phyloP scores from a whole-genome alignment of 2,329 filamentous ascomycete genomes.

The Simplicillium aogashimaense region DNA sequence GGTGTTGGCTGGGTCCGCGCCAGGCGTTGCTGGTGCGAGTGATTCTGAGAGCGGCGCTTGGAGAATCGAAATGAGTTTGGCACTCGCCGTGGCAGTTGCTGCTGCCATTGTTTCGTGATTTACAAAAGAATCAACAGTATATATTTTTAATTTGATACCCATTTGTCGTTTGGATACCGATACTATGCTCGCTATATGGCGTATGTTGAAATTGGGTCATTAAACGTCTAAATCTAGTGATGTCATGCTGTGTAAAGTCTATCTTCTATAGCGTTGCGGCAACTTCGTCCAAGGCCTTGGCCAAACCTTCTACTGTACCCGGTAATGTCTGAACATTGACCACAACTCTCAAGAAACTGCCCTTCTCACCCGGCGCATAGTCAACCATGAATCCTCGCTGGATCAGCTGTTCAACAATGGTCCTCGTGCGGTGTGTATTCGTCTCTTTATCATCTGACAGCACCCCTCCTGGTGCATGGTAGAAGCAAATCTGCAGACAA shows the following conservation, averaged over 20 bases:
- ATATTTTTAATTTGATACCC: no score
- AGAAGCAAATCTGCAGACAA: slow-evolving; percentile 93
- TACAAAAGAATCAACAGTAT: no score
- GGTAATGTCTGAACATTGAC: slow-evolving; percentile 45
- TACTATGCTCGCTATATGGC: no score
- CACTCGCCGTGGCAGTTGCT: no score
- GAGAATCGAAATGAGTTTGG: no score
- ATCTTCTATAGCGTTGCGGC: slow-evolving; percentile 8
- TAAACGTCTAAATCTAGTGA: no score
- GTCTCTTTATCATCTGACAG: slow-evolving; percentile 29
- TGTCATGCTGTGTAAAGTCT: no score
- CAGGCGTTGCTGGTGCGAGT: not conserved
- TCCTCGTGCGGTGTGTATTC: slow-evolving; percentile 40
- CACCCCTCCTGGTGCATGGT: slow-evolving; percentile 54
- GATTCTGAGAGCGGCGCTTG: not conserved
- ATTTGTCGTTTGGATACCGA: no score
- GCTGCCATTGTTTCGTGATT: no score
- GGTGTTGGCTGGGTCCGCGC: slow-evolving; percentile 19
- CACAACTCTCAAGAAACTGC: slow-evolving; percentile 50
- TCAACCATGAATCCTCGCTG: slow-evolving; percentile 49
- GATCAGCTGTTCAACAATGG: slow-evolving; percentile 37
- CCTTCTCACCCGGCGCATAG: slow-evolving; percentile 46
- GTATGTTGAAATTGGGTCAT: no score
- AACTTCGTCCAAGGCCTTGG: slow-evolving; percentile 41
- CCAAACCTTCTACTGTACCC: slow-evolving; percentile 41